Percentiles rank a stretch among this genome's conserved stretches.
Conservation (phyloP, 352 stramenopile genomes). For the Achlya hypogyna region DNA sequence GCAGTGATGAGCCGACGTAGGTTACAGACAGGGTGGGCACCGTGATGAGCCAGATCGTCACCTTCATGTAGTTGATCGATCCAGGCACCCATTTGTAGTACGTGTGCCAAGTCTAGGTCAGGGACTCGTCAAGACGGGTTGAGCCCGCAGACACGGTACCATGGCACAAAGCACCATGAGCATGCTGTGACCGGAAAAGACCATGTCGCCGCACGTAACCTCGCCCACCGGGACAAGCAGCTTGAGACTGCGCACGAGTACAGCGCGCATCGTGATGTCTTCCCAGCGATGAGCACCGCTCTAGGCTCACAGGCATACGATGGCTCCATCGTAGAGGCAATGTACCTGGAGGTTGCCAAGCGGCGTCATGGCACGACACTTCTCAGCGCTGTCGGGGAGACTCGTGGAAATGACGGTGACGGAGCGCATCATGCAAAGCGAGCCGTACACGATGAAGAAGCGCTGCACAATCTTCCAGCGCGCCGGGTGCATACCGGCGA, state of each 20-base stretch:
- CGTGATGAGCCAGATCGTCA: constrained; percentile 20
- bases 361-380: constrained; percentile 18
- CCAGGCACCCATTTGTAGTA: constrained; percentile 21
- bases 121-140: not conserved
- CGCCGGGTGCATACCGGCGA: constrained; percentile 8
- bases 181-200: constrained; percentile 19
- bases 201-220: constrained; percentile 20
- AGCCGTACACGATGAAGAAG: constrained; percentile 21
- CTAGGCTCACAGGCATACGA: not conserved
- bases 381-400: constrained; percentile 17
- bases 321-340: not conserved
- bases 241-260: constrained; percentile 19
- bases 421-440: constrained; percentile 20
- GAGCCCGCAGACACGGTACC: not conserved
- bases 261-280: constrained; percentile 21
- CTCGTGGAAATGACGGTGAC: constrained; percentile 21
- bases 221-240: constrained; percentile 15
- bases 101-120: constrained; percentile 18
- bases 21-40: not conserved
- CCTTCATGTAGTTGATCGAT: constrained; percentile 22
- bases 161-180: constrained; percentile 19
- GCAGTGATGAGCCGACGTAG: not conserved
- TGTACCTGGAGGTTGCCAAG: constrained; percentile 18
- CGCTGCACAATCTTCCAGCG: constrained; percentile 20
- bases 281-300: constrained; percentile 18